phyloP scores from a whole-genome alignment of 495 filamentous ascomycete species.

The Entonaema liquescens region DNA sequence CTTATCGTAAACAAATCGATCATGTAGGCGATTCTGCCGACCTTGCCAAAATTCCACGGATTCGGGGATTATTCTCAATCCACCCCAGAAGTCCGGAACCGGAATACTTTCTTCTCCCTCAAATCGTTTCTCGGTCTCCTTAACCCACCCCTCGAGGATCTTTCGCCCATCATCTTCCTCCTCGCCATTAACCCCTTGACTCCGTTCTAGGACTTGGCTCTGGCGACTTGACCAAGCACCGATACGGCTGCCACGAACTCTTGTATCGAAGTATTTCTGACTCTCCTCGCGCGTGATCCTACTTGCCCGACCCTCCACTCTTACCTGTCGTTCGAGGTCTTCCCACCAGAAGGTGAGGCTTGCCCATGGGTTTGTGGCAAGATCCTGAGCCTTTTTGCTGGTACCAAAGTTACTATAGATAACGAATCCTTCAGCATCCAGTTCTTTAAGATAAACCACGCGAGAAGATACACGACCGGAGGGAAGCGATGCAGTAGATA shows the following conservation, averaged over 20 bases:
- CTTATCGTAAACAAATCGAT: slow-evolving; percentile 87
- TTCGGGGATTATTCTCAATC: slow-evolving; percentile 84
- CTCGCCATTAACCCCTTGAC: slow-evolving; percentile 45
- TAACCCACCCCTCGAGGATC: slow-evolving; percentile 72
- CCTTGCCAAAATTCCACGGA: slow-evolving; percentile 96
- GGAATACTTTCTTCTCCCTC: slow-evolving; percentile 79
- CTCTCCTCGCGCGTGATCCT: slow-evolving; percentile 76
- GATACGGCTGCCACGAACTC: slow-evolving; percentile 79
- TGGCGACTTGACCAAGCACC: slow-evolving; percentile 95
- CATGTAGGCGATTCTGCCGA: slow-evolving; percentile 84
- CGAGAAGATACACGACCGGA: slow-evolving; percentile 85
- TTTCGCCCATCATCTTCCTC: slow-evolving; percentile 67
- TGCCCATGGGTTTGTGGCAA: slow-evolving; percentile 71
- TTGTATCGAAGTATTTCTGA: slow-evolving; percentile 86
- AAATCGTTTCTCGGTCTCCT: slow-evolving; percentile 76
- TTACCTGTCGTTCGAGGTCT: slow-evolving; percentile 81
- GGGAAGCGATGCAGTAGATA: slow-evolving; percentile 87
- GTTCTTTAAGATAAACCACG: slow-evolving; percentile 90
- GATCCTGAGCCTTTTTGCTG: slow-evolving; percentile 71
- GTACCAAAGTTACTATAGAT: slow-evolving; percentile 94
- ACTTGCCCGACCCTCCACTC: slow-evolving; percentile 79
- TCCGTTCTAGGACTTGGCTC: slow-evolving; percentile 71
- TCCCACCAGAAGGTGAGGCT: slow-evolving; percentile 80
- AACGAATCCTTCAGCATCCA: slow-evolving; percentile 76
- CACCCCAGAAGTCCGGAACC: slow-evolving; percentile 94